Base-by-base conservation (phyloP, 495 filamentous ascomycete species). In the Copromyces sp. region DNA sequence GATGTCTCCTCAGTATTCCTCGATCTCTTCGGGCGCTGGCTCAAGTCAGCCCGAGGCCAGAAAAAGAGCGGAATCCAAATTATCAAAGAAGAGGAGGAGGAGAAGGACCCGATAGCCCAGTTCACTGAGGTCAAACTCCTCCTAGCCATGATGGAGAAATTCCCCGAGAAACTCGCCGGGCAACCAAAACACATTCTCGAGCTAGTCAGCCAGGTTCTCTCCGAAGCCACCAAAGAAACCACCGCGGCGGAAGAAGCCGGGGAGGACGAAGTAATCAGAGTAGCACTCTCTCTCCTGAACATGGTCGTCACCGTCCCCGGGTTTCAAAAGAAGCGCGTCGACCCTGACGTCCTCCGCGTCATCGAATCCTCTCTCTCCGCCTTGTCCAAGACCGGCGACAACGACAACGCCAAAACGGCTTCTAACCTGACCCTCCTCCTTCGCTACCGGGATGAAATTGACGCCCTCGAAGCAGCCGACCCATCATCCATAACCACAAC, bases 251-350 rank as follows among this genome's bases (percentile, higher is more conserved):
- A 75, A 5, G 74, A 72, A 11, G 29, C 70, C 61, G 59, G 75
- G 0, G 82, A 83, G 12, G 82, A 87, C 53, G 90, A 90, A 39
- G 86, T 87, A 0, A 78, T 88, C 3, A 80, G 87, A 3, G 84
- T 89, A 9, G 88, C 89, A 1, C 86, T 93, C 65, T 92, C 90
- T 73, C 80, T 93, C 17, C 80, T 93, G 5, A 92, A 90, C 68
- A 87, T 90, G 40, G 84, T 92, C 37, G 75, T 93, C 42, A 88
- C 90, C 1, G 87, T 88, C 5, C 84, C 90, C 0, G 88, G 86
- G 24, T 92, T 91, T 72, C 83, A 85, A 24, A 84, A 81, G 37
- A 85, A 86, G 0, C 75, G 81, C 24, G 84, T 88, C 12, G 83
- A 82, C 4, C 73, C 84, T 4, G 77, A 80, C 12, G 69, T 84